Percentiles rank a stretch among this genome's conserved stretches.
phyloP scores from a whole-genome alignment of 2,329 filamentous ascomycete genomes.

The Fusarium scirpi region DNA sequence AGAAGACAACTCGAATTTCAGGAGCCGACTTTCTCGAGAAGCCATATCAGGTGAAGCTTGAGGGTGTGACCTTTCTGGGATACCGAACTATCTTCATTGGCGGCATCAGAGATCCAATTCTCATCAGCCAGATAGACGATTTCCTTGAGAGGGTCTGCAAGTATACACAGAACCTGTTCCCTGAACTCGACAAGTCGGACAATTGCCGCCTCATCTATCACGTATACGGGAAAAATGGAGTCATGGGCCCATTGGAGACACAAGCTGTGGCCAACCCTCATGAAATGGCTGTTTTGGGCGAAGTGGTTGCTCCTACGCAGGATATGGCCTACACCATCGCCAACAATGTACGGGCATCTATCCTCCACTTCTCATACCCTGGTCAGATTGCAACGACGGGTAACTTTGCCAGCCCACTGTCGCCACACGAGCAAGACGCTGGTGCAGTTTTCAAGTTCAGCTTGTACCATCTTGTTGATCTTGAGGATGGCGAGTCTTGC shows the following conservation, averaged over 20 bases:
- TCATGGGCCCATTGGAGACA: slow-evolving; percentile 50
- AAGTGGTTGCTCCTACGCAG: slow-evolving; percentile 58
- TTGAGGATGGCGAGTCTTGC: slow-evolving; percentile 38
- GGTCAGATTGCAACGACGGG: slow-evolving; percentile 63
- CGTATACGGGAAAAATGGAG: slow-evolving; percentile 57
- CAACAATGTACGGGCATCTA: slow-evolving; percentile 54
- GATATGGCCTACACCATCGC: slow-evolving; percentile 57
- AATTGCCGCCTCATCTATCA: slow-evolving; percentile 58
- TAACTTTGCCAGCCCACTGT: slow-evolving; percentile 56
- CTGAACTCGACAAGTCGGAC: slow-evolving; percentile 37
- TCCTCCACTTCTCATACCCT: slow-evolving; percentile 60
- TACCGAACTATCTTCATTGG: slow-evolving; percentile 61
- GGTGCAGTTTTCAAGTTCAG: slow-evolving; percentile 57
- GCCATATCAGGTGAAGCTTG: slow-evolving; percentile 62
- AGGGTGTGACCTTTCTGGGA: slow-evolving; percentile 58
- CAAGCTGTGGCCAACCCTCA: slow-evolving; percentile 38
- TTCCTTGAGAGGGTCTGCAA: slow-evolving; percentile 50
- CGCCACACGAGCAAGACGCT: slow-evolving; percentile 42
- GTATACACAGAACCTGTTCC: slow-evolving; percentile 40
- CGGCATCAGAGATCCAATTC: slow-evolving; percentile 58
- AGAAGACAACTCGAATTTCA: slow-evolving; percentile 54
- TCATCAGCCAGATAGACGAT: slow-evolving; percentile 56
- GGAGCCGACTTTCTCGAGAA: slow-evolving; percentile 54
- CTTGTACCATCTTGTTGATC: slow-evolving; percentile 61
- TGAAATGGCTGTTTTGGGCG: slow-evolving; percentile 60